phyloP scores from a whole-genome alignment of 495 filamentous ascomycete species.

The Pseudomonodictys pantanalensis region DNA sequence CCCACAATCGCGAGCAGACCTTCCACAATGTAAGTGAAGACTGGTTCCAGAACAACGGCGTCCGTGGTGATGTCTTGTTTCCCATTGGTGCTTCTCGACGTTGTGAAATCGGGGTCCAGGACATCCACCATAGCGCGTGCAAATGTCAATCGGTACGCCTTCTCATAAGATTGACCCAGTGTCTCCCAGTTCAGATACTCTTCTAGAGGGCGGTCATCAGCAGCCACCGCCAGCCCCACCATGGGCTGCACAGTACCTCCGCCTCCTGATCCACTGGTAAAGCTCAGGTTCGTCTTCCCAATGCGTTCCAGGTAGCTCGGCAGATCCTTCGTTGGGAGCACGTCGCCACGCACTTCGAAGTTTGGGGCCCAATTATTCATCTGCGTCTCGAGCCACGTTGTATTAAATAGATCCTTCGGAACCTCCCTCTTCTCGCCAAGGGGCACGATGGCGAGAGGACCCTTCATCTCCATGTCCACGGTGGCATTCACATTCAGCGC shows the following conservation, averaged over 20 bases:
- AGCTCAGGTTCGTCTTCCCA: conserved; percentile 18
- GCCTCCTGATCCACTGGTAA: not conserved
- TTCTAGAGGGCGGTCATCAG: conserved; percentile 14
- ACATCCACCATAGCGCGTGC: conserved; percentile 36
- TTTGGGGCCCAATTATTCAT: not conserved
- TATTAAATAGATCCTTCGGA: conserved; percentile 26
- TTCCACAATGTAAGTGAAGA: conserved; percentile 45
- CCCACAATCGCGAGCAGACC: conserved; percentile 39
- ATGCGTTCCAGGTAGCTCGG: conserved; percentile 9
- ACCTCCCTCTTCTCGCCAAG: conserved; percentile 29
- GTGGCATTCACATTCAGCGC: conserved; percentile 38
- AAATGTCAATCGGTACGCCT: conserved; percentile 44
- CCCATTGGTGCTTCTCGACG: not conserved
- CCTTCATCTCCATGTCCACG: conserved; percentile 21
- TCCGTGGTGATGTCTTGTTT: conserved; percentile 1
- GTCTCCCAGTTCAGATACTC: conserved; percentile 34
- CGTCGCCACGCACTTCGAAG: conserved; percentile 1
- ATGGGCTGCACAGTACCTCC: conserved; percentile 34
- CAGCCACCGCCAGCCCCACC: conserved; percentile 38
- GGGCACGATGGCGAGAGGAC: conserved; percentile 6
- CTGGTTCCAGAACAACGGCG: conserved; percentile 41
- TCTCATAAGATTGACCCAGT: conserved; percentile 35
- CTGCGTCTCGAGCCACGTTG: not conserved
- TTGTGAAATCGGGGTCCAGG: conserved; percentile 2
- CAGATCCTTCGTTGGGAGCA: not conserved